Evolutionary conservation across 1,139 yeast species (phyloP).

Genomic region (Hemisphaericaspora xylanilytica): DNA sequence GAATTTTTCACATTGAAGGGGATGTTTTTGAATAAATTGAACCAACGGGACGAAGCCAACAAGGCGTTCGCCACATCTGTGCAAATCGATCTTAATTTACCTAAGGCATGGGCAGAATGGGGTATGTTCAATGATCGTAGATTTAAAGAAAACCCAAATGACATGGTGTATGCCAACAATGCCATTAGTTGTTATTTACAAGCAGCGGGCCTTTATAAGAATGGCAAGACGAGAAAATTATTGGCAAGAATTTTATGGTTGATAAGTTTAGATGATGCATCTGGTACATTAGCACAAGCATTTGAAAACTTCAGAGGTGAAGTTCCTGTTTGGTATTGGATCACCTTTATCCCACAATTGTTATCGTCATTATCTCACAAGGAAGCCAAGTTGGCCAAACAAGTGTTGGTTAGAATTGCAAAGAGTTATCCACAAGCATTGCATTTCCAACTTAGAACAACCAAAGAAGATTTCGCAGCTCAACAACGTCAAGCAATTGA

Average conservation of each 20-base stretch:
- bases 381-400: conserved; percentile 87
- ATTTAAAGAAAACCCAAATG: conserved; percentile 80
- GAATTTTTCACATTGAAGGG: conserved; percentile 97
- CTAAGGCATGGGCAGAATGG: conserved; percentile 99
- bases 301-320: conserved; percentile 94
- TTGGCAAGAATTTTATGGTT: conserved; percentile 92
- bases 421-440: conserved; percentile 96
- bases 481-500: conserved; percentile 78
- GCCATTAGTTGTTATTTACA: conserved; percentile 95
- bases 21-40: conserved; percentile 90
- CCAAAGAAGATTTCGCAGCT: conserved; percentile 89
- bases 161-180: conserved; percentile 83
- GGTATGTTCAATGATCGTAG: conserved; percentile 91
- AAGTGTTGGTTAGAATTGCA: conserved; percentile 85
- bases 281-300: conserved; percentile 80
- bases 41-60: conserved; percentile 91
- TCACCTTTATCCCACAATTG: conserved; percentile 92
- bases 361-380: conserved; percentile 85
- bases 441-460: conserved; percentile 92
- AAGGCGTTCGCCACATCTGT: conserved; percentile 98
- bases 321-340: conserved; percentile 99
- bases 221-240: conserved; percentile 83
- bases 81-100: conserved; percentile 86
- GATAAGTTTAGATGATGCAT: conserved; percentile 82
- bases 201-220: conserved; percentile 95